Evolutionary conservation across 2,329 filamentous ascomycete genomes (phyloP).

Genomic region (Blumeria hordei): DNA sequence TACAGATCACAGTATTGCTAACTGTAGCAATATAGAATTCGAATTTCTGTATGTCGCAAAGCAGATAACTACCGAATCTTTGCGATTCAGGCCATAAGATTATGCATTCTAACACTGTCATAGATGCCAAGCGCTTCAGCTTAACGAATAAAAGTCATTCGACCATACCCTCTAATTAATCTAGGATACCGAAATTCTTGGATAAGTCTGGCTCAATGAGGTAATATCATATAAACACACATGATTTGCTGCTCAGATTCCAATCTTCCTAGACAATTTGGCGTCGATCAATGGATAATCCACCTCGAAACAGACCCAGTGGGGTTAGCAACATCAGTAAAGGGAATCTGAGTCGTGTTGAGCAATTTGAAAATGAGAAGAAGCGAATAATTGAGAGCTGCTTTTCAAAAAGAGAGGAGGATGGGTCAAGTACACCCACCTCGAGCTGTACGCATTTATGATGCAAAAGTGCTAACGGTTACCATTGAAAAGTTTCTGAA

Average conservation of each 20-base stretch:
- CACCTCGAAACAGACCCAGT: constrained; percentile 14
- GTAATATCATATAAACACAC: constrained; percentile 2
- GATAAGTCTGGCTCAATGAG: too few species aligned
- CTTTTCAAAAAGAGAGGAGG: constrained; percentile 70
- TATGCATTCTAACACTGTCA: background rate
- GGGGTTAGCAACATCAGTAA: constrained; percentile 12
- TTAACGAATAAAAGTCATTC: too few species aligned
- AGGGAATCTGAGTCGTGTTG: constrained; percentile 25
- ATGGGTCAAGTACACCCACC: constrained; percentile 44
- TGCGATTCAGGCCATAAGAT: background rate
- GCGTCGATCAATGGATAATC: constrained; percentile 16
- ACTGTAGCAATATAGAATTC: too few species aligned
- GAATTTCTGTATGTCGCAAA: too few species aligned
- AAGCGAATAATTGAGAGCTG: constrained; percentile 81
- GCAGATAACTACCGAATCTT: too few species aligned
- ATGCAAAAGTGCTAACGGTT: background rate
- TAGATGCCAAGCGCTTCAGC: too few species aligned
- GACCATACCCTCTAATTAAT: too few species aligned
- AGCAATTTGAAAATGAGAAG: constrained; percentile 93
- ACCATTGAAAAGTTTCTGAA: constrained; percentile 37
- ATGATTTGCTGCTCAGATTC: constrained; percentile 7
- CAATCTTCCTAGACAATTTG: constrained; percentile 8
- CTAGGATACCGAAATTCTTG: too few species aligned
- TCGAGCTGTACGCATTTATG: background rate
- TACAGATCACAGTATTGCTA: too few species aligned